Percentiles rank a stretch among this genome's conserved stretches.
Conservation (phyloP, 768 basidiomycete genomes). For the Gloeopeniophorella convolvens region DNA sequence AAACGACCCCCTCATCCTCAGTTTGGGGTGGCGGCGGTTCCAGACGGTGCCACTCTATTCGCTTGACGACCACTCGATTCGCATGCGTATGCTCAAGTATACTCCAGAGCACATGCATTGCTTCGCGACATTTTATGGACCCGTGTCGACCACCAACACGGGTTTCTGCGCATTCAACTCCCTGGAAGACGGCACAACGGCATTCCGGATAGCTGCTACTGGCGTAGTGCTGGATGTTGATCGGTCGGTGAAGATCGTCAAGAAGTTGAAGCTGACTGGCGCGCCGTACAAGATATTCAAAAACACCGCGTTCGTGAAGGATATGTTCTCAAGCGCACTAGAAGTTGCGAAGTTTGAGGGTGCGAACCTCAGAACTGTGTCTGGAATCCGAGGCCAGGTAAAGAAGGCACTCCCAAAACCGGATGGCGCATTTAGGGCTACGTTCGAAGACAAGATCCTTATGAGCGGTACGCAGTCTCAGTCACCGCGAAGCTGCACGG, state of each 20-base stretch:
- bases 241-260: constrained; percentile 89
- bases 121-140: constrained; percentile 95
- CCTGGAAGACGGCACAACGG: constrained; percentile 53
- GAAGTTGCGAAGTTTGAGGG: constrained; percentile 99
- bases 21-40: constrained; percentile 96
- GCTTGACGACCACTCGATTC: constrained; percentile 94
- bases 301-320: constrained; percentile 96
- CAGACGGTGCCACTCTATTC: constrained; percentile 94
- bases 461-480: constrained; percentile 70
- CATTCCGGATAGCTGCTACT: constrained; percentile 87
- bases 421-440: constrained; percentile 91
- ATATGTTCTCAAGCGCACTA: constrained; percentile 91
- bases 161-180: constrained; percentile 98
- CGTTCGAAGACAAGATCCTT: constrained; percentile 96
- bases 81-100: constrained; percentile 99
- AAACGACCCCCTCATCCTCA: constrained; percentile 94
- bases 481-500: background rate
- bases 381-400: constrained; percentile 92
- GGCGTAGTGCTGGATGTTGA: constrained; percentile 95
- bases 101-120: constrained; percentile 99
- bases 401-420: constrained; percentile 96
- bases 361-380: constrained; percentile 92
- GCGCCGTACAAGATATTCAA: constrained; percentile 97
- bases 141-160: constrained; percentile 85
- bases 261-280: constrained; percentile 96